phyloP scores from a whole-genome alignment of 2,329 filamentous ascomycete species.

The Aspergillus sclerotialis region DNA sequence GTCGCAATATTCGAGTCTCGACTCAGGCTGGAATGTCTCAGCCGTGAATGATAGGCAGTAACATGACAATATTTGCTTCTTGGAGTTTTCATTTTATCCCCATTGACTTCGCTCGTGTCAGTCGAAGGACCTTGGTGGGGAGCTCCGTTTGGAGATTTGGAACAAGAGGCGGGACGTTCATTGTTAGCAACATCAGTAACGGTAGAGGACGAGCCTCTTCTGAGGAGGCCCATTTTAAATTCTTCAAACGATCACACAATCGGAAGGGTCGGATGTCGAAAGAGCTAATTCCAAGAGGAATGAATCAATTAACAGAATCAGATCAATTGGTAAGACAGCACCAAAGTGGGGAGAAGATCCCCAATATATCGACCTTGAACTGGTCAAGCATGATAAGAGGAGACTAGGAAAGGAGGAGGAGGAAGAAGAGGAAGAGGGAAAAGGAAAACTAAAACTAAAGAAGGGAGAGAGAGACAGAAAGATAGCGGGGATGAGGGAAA shows the following conservation, averaged over 20 bases:
- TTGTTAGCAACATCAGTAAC: constrained; percentile 16
- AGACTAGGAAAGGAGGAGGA: too few relatives aligned
- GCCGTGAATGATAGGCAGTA: constrained; percentile 70
- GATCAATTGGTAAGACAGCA: constrained; percentile 1
- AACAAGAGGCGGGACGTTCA: constrained; percentile 12
- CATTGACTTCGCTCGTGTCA: constrained; percentile 4
- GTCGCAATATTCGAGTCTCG: constrained; percentile 68
- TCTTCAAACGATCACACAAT: neutral
- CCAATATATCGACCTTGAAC: neutral
- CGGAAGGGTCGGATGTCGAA: neutral
- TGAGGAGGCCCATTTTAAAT: too few relatives aligned
- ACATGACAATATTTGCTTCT: constrained; percentile 80
- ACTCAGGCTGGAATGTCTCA: constrained; percentile 73
- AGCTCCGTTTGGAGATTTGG: constrained; percentile 8
- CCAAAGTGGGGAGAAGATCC: constrained; percentile 1
- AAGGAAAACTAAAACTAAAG: neutral
- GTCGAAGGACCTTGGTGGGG: constrained; percentile 2
- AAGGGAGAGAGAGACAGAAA: neutral
- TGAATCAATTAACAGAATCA: constrained; percentile 7
- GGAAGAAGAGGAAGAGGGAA: neutral
- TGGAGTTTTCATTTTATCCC: constrained; percentile 13
- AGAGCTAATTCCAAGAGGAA: too few relatives aligned
- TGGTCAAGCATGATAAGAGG: constrained; percentile 4
- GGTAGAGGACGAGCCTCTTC: neutral
- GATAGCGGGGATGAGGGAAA: neutral